Base-by-base conservation (phyloP, 352 stramenopile genomes). In the Phytophthora melonis region DNA sequence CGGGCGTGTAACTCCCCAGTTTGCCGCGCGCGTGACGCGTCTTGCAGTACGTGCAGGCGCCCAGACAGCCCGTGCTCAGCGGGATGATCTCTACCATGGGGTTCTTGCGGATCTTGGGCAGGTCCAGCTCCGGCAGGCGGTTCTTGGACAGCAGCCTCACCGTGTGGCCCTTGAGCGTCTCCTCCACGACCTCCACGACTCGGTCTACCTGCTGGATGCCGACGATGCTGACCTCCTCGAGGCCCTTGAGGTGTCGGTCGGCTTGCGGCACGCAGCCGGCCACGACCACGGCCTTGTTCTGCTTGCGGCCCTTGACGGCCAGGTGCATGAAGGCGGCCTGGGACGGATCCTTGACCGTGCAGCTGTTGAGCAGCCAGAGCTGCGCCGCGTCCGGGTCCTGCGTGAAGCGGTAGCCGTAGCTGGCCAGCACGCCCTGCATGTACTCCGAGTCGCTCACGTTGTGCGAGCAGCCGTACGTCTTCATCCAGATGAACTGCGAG, bases 371-470 rank as follows among this genome's bases (percentile, higher is more conserved):
- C 21, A 98, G 68, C 91, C 91, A 98, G 56, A 97, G 77, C 65
- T 98, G 89, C 16, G 93, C 93, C 16, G 85, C 78, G 43, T 95
- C 81, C 8, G 85, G 66, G 49, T 90, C 80, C 27, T 95, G 80
- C 21, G 88, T 90, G 75, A 98, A 92, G 4, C 75, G 82, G 70
- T 98, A 98, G 50, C 94, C 94, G 78, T 98, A 98, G 76, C 87
- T 93, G 49, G 83, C 78, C 30, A 98, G 77, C 63, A 97, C 78
- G 50, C 94, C 94, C 64, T 93, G 82, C 94, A 98, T 98, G 80
- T 98, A 98, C 78, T 98, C 94, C 60, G 86, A 93, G 79, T 98
- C 94, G 70, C 83, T 95, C 60, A 98, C 89, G 59, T 98, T 98
- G 83, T 98, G 94, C 58, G 91, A 92, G 72, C 94, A 98, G 58